Percentiles rank a stretch among this genome's conserved stretches.
Conservation (phyloP, 1,284 basidiomycete species). For the Apiotrichum laibachii region DNA sequence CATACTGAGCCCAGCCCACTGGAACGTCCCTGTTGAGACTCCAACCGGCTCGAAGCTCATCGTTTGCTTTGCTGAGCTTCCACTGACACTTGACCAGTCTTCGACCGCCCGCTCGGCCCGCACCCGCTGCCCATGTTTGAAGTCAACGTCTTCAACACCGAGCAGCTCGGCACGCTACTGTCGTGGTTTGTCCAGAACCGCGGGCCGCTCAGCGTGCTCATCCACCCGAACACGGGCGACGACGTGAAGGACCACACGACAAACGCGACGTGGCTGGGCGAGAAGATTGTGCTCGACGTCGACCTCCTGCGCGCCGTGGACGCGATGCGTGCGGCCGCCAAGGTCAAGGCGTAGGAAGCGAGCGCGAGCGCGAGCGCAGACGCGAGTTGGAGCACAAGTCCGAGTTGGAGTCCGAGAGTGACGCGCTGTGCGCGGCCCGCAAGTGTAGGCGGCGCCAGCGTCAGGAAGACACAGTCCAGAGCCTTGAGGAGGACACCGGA, state of each 20-base stretch:
- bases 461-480: no score
- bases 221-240: conserved; percentile 70
- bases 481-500: no score
- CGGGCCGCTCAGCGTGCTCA: conserved; percentile 66
- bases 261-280: conserved; percentile 67
- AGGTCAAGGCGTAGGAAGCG: neutral
- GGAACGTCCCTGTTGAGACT: no score
- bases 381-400: neutral
- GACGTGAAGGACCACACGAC: conserved; percentile 63
- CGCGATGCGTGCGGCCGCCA: conserved; percentile 23
- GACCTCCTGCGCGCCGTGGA: conserved; percentile 40
- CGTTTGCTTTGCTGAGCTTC: neutral
- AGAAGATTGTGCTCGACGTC: conserved; percentile 58
- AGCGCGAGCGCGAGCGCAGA: neutral
- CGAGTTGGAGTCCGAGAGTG: neutral
- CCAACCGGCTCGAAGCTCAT: no score
- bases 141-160: conserved; percentile 64
- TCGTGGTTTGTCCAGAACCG: conserved; percentile 64
- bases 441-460: no score
- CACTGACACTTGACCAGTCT: conserved; percentile 4
- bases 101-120: conserved; percentile 20
- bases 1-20: no score
- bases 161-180: conserved; percentile 64
- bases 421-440: neutral
- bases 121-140: conserved; percentile 66